These are phyloP conservation scores for Aspergillus versicolor DNA, from an alignment of 2,329 filamentous ascomycete genomes.

Conservation along the genomic window DNA sequence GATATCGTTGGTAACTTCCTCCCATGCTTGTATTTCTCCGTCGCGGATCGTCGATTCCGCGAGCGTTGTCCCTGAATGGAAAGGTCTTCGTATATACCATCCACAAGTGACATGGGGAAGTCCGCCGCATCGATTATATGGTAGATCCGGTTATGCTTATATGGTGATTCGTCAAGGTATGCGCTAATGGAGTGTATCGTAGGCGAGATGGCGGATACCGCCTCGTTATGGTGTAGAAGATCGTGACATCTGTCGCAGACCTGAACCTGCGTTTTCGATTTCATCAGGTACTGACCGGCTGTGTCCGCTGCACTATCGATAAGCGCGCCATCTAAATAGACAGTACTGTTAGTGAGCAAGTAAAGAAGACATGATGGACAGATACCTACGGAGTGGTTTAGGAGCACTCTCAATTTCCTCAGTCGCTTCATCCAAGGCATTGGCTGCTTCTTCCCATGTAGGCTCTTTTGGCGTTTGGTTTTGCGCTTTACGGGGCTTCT, in stretches of 20 bases:
- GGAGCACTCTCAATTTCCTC: conserved; percentile 7
- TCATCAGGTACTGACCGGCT: conserved; percentile 21
- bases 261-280: conserved; percentile 20
- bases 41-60: conserved; percentile 73
- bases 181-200: conserved; percentile 76
- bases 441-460: conserved; percentile 10
- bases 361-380: not conserved
- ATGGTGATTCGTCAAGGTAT: conserved; percentile 83
- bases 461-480: conserved; percentile 12
- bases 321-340: conserved; percentile 19
- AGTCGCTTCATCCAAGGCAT: conserved; percentile 11
- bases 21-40: conserved; percentile 64
- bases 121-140: conserved; percentile 94
- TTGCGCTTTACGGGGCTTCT: conserved; percentile 27
- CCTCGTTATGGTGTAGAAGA: conserved; percentile 72
- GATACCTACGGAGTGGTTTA: conserved; percentile 15
- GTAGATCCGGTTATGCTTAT: conserved; percentile 91
- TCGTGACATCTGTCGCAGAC: conserved; percentile 86
- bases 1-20: conserved; percentile 76
- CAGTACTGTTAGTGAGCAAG: conserved; percentile 1
- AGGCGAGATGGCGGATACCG: conserved; percentile 74
- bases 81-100: conserved; percentile 69
- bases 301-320: conserved; percentile 22
- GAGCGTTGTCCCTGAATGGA: conserved; percentile 72
- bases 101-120: conserved; percentile 90